phyloP scores from a whole-genome alignment of 495 filamentous ascomycete genomes.

The Xylaria acuta region DNA sequence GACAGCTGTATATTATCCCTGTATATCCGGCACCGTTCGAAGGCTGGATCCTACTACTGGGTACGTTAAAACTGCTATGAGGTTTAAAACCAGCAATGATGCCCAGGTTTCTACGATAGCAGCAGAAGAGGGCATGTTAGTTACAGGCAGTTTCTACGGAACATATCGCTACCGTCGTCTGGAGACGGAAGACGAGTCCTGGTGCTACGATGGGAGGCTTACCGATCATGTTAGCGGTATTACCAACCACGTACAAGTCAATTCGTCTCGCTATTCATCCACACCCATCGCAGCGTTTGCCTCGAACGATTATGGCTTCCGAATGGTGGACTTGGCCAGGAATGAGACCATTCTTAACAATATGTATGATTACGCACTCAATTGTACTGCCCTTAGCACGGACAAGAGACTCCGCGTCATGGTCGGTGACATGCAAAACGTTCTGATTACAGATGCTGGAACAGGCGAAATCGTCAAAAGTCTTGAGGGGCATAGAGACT shows the following conservation, averaged over 20 bases:
- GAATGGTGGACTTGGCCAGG: slow-evolving; percentile 74
- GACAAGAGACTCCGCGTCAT: slow-evolving; percentile 81
- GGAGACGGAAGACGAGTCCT: slow-evolving; percentile 49
- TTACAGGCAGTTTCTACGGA: slow-evolving; percentile 82
- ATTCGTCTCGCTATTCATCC: slow-evolving; percentile 63
- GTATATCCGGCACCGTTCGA: slow-evolving; percentile 56
- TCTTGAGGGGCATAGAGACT: slow-evolving; percentile 77
- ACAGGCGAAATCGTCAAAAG: slow-evolving; percentile 54
- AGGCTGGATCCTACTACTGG: slow-evolving; percentile 60
- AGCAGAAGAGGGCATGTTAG: slow-evolving; percentile 68
- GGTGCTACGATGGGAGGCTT: slow-evolving; percentile 66
- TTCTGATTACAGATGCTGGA: slow-evolving; percentile 58
- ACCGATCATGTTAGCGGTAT: slow-evolving; percentile 74
- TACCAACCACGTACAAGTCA: slow-evolving; percentile 84
- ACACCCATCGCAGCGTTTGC: slow-evolving; percentile 76
- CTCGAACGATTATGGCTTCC: slow-evolving; percentile 80
- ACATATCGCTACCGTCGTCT: slow-evolving; percentile 75
- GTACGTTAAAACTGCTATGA: slow-evolving; percentile 62
- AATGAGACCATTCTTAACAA: slow-evolving; percentile 68
- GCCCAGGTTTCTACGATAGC: slow-evolving; percentile 75
- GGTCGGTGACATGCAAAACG: slow-evolving; percentile 61
- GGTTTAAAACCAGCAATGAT: slow-evolving; percentile 56
- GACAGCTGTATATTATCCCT: slow-evolving; percentile 79
- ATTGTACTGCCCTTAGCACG: slow-evolving; percentile 83
- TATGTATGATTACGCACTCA: slow-evolving; percentile 71